These are phyloP conservation scores for Dictyostelium intermedium DNA, from an alignment of 78 protist genomes.

Conservation along the genomic window DNA sequence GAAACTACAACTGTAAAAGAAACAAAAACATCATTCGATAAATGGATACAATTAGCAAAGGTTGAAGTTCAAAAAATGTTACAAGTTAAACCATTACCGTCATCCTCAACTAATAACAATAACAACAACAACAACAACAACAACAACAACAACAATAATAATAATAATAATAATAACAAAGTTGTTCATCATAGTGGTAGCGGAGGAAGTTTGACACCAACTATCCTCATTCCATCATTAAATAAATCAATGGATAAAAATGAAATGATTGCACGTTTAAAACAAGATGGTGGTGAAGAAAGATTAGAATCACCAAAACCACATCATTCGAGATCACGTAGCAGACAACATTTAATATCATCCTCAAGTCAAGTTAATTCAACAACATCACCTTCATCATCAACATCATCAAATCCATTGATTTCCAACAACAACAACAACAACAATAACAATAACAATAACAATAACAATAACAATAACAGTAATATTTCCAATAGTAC, in stretches of 20 bases:
- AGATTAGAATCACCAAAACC: conserved; percentile 63
- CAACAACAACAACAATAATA: neutral
- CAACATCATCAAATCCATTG: neutral
- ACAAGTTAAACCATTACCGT: conserved; percentile 19
- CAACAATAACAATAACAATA: neutral
- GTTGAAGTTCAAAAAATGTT: conserved; percentile 56
- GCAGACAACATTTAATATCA: conserved; percentile 45
- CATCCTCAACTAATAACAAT: neutral
- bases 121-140: neutral
- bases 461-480: neutral
- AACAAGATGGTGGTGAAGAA: conserved; percentile 21
- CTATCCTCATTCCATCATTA: neutral
- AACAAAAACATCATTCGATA: conserved; percentile 49
- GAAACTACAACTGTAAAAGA: conserved; percentile 79
- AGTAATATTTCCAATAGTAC: neutral
- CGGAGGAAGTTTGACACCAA: neutral
- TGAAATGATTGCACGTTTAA: neutral
- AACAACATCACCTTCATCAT: neutral
- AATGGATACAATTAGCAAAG: conserved; percentile 74
- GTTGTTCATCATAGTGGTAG: neutral
- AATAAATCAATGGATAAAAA: neutral
- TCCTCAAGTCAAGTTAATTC: conserved; percentile 30
- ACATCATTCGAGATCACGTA: conserved; percentile 48
- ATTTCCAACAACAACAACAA: neutral
- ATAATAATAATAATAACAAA: neutral